Conservation (phyloP, 1,284 basidiomycete species). For the Microbotryum intermedium region DNA sequence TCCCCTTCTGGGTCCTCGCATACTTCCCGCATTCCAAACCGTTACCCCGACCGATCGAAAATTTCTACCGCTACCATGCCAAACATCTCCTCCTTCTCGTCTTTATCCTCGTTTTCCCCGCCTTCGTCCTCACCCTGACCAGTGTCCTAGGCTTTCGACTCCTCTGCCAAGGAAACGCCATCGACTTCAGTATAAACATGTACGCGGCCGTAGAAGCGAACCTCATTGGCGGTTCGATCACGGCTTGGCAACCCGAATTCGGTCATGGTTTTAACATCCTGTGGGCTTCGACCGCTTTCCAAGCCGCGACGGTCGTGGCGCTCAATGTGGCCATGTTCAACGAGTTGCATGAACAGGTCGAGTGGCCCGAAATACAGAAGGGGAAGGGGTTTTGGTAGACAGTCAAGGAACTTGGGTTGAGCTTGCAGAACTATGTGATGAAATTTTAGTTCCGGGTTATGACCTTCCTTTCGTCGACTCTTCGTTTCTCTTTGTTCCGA, state of each 20-base stretch:
- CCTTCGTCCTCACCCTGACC: slow-evolving; percentile 14
- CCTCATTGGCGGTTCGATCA: neutral
- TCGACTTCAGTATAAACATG: neutral
- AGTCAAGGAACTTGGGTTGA: neutral
- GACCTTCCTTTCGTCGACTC: neutral
- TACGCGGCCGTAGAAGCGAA: neutral
- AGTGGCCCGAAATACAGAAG: slow-evolving; percentile 10
- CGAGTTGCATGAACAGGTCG: slow-evolving; percentile 21
- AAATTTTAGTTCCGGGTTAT: neutral
- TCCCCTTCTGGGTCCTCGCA: slow-evolving; percentile 25
- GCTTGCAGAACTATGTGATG: neutral
- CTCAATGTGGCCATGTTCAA: slow-evolving; percentile 21
- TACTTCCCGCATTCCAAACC: slow-evolving; percentile 19
- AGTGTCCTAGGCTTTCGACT: slow-evolving; percentile 22
- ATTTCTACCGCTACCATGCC: slow-evolving; percentile 14
- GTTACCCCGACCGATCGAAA: neutral
- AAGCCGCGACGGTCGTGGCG: slow-evolving; percentile 4
- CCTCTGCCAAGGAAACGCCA: slow-evolving; percentile 1
- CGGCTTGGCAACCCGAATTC: slow-evolving; percentile 1
- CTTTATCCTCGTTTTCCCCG: slow-evolving; percentile 8
- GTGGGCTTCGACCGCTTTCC: slow-evolving; percentile 12
- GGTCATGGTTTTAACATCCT: slow-evolving; percentile 16
- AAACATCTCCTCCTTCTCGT: slow-evolving; percentile 2
- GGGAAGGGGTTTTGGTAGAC: neutral
- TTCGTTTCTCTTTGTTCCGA: too few species aligned